phyloP scores from a whole-genome alignment of 495 filamentous ascomycete species.

The Pyrenula aspistea region DNA sequence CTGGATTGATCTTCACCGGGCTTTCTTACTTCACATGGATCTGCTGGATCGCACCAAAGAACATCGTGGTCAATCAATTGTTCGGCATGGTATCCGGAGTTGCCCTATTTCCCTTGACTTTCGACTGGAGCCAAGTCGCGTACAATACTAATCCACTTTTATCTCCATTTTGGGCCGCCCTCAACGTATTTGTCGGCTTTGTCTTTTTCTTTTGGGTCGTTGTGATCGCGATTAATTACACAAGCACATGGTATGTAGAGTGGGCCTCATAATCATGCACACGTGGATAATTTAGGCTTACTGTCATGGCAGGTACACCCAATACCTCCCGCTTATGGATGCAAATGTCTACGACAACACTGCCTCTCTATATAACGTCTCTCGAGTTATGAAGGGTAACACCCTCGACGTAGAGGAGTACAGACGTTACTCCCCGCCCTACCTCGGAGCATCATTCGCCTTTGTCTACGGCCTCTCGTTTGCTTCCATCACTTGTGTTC shows the following conservation, averaged over 20 bases:
- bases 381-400: constrained; percentile 57
- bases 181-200: constrained; percentile 40
- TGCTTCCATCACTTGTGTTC: constrained; percentile 57
- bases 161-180: constrained; percentile 31
- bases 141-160: constrained; percentile 26
- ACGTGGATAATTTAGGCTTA: neutral
- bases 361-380: constrained; percentile 66
- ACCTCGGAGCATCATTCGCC: constrained; percentile 69
- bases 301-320: constrained; percentile 11
- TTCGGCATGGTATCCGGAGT: constrained; percentile 74
- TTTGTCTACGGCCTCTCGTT: constrained; percentile 76
- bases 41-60: constrained; percentile 76
- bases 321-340: constrained; percentile 26
- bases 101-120: constrained; percentile 71
- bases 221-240: constrained; percentile 23
- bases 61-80: constrained; percentile 60
- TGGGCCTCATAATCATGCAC: too few species aligned
- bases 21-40: constrained; percentile 78
- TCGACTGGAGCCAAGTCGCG: constrained; percentile 54
- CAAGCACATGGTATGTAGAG: constrained; percentile 25
- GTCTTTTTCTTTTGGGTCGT: constrained; percentile 22
- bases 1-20: constrained; percentile 68
- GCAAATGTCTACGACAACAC: constrained; percentile 66
- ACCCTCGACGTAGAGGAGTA: constrained; percentile 62
- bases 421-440: constrained; percentile 68